Evolutionary conservation across 2,329 filamentous ascomycete genomes (phyloP).

Genomic region (Talaromyces sp.): DNA sequence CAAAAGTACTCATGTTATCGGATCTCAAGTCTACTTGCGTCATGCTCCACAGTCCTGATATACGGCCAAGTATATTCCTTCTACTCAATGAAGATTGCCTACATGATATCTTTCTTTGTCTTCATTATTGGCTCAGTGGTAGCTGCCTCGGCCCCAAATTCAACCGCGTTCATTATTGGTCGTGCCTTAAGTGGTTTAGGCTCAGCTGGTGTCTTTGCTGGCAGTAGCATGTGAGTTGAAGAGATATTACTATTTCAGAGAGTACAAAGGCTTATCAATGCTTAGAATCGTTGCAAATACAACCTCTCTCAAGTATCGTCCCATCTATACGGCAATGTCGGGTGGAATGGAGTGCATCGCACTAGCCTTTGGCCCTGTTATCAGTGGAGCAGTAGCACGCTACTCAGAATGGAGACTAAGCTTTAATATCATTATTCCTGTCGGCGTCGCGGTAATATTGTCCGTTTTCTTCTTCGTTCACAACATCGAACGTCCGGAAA

Average conservation of each 20-base stretch:
- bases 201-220: constrained; percentile 27
- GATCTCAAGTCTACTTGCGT: constrained; percentile 3
- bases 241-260: not conserved
- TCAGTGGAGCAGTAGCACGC: constrained; percentile 9
- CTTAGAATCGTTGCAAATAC: constrained; percentile 1
- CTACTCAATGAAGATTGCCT: constrained; percentile 36
- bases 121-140: constrained; percentile 37
- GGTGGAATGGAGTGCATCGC: constrained; percentile 9
- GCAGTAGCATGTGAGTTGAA: constrained; percentile 9
- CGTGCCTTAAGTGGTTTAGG: constrained; percentile 34
- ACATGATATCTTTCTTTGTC: constrained; percentile 29
- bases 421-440: constrained; percentile 6
- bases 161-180: constrained; percentile 31
- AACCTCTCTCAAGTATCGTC: not conserved
- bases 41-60: constrained; percentile 11
- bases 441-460: constrained; percentile 1
- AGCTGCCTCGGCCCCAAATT: constrained; percentile 31
- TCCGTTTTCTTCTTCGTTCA: not conserved
- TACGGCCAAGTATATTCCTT: constrained; percentile 36
- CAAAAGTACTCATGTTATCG: too few species aligned
- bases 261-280: not conserved
- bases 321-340: not conserved
- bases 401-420: constrained; percentile 6
- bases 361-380: constrained; percentile 12
- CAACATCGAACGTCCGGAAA: not conserved